These are phyloP conservation scores for Trametes sanguinea DNA, from an alignment of 768 basidiomycete species.

Conservation along the genomic window DNA sequence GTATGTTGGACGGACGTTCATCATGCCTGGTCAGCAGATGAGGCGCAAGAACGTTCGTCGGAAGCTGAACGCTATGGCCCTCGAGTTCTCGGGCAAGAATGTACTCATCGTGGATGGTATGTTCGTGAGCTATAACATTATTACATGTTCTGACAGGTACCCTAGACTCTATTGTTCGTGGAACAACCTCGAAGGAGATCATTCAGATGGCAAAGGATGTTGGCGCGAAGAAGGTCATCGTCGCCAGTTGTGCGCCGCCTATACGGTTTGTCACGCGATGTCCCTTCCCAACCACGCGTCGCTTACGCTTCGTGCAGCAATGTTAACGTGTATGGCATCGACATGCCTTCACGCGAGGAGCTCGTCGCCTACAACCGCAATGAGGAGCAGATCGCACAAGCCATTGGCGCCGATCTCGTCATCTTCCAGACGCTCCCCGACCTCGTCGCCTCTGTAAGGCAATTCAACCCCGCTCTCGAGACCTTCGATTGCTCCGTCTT, in stretches of 20 bases:
- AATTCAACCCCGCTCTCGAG: slow-evolving; percentile 75
- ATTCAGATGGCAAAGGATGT: slow-evolving; percentile 99
- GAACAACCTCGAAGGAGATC: slow-evolving; percentile 98
- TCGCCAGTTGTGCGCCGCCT: slow-evolving; percentile 96
- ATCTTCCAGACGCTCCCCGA: slow-evolving; percentile 94
- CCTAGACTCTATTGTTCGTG: slow-evolving; percentile 95
- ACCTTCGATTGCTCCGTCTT: slow-evolving; percentile 97
- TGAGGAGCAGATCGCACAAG: slow-evolving; percentile 66
- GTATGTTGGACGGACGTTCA: slow-evolving; percentile 97
- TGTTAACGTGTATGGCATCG: slow-evolving; percentile 98
- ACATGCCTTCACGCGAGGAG: slow-evolving; percentile 96
- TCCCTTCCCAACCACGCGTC: no score
- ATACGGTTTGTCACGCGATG: slow-evolving; percentile 61
- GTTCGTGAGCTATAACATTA: slow-evolving; percentile 20
- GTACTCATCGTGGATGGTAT: slow-evolving; percentile 95
- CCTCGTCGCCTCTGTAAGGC: slow-evolving; percentile 80
- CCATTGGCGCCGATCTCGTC: slow-evolving; percentile 93
- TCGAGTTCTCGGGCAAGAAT: slow-evolving; percentile 90
- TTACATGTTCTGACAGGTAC: slow-evolving; percentile 5
- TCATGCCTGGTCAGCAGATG: slow-evolving; percentile 99
- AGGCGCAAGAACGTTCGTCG: slow-evolving; percentile 91
- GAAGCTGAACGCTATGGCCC: slow-evolving; percentile 97
- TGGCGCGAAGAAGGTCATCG: slow-evolving; percentile 92
- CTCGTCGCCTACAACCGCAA: slow-evolving; percentile 85
- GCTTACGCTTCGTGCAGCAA: slow-evolving; percentile 44